Conservation (phyloP, 805 yeast species). For the Sugiyamaella americana region DNA sequence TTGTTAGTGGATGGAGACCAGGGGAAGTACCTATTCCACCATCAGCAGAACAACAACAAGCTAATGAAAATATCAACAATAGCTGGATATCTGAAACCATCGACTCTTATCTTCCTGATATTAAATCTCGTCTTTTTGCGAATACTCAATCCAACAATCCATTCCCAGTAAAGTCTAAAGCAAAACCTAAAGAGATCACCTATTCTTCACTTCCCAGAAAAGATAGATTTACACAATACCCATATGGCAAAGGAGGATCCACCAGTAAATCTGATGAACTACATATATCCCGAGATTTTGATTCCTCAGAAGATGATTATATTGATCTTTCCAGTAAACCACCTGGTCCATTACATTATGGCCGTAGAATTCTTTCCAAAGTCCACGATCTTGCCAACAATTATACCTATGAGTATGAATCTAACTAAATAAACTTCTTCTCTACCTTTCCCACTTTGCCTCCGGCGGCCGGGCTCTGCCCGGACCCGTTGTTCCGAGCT, state of each 20-base stretch:
- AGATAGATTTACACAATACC: too few species aligned
- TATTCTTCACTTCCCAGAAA: background rate
- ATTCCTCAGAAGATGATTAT: background rate
- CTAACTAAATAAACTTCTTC: too few species aligned
- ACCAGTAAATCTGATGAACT: background rate
- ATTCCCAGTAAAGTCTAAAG: background rate
- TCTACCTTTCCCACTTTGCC: too few species aligned
- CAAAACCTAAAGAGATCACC: background rate
- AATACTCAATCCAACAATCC: constrained; percentile 1
- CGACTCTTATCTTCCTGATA: constrained; percentile 1
- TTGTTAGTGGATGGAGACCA: background rate
- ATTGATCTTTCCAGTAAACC: background rate
- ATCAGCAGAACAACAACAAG: background rate
- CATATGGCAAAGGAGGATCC: background rate
- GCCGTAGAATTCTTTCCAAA: background rate
- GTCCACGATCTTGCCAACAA: background rate
- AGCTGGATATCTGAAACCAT: background rate
- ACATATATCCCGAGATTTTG: background rate
- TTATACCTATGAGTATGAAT: background rate
- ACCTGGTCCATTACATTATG: background rate
- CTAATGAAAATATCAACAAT: background rate
- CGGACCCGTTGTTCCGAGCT: background rate
- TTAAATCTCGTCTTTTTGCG: constrained; percentile 2
- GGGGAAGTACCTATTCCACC: background rate
- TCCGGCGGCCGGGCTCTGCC: background rate